phyloP scores from a whole-genome alignment of 805 yeast genomes.

The Metschnikowia lochheadii region DNA sequence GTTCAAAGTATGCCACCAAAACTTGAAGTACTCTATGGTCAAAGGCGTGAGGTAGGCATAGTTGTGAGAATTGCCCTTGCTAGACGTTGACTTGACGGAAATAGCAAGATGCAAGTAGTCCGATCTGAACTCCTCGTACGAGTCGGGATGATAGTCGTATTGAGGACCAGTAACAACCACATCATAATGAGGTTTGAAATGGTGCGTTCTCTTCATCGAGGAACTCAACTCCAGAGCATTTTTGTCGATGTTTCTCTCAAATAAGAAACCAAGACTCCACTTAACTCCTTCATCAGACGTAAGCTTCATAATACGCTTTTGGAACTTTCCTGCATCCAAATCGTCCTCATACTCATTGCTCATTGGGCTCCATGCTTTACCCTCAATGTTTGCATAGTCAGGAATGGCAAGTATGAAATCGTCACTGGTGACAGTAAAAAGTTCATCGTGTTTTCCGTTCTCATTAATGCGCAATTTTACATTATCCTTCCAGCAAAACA shows the following conservation, averaged over 20 bases:
- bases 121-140: slow-evolving; percentile 76
- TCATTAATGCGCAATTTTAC: slow-evolving; percentile 50
- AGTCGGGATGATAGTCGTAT: slow-evolving; percentile 62
- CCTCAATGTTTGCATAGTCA: slow-evolving; percentile 35
- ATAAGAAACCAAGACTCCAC: slow-evolving; percentile 75
- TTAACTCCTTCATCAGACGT: slow-evolving; percentile 54
- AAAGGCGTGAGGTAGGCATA: slow-evolving; percentile 38
- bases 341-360: slow-evolving; percentile 16
- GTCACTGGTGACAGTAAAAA: slow-evolving; percentile 51
- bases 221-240: slow-evolving; percentile 30
- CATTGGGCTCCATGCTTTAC: slow-evolving; percentile 36
- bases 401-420: slow-evolving; percentile 58
- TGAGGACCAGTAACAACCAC: slow-evolving; percentile 57
- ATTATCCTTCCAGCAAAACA: slow-evolving; percentile 59
- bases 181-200: slow-evolving; percentile 60
- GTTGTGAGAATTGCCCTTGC: slow-evolving; percentile 29
- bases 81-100: slow-evolving; percentile 33
- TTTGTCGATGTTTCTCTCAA: slow-evolving; percentile 55
- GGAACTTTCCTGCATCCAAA: slow-evolving; percentile 29
- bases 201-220: slow-evolving; percentile 40
- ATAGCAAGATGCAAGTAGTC: slow-evolving; percentile 64
- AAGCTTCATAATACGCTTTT: slow-evolving; percentile 51
- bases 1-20: slow-evolving; percentile 40
- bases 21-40: slow-evolving; percentile 34
- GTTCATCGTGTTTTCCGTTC: slow-evolving; percentile 44